Conservation (phyloP, 148 eudicot species). For the Amaranthus hypochondriacus region DNA sequence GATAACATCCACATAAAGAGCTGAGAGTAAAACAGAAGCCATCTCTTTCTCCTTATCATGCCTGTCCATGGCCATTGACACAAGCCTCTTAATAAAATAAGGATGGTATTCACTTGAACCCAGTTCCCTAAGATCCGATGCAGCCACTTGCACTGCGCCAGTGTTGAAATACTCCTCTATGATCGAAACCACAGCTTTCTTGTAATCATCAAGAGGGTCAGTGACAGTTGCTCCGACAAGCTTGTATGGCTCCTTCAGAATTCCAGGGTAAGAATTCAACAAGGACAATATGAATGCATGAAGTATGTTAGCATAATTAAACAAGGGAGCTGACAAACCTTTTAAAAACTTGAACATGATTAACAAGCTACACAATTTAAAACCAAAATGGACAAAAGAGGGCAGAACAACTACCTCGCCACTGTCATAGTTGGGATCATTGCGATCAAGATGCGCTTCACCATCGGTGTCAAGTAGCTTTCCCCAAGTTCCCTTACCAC, state of each 20-base stretch:
- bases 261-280: slow-evolving; percentile 1
- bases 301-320: neutral
- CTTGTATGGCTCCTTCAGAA: slow-evolving; percentile 79
- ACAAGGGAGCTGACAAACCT: neutral
- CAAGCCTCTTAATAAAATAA: slow-evolving; percentile 84
- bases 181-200: slow-evolving; percentile 82
- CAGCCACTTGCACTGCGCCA: slow-evolving; percentile 72
- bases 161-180: slow-evolving; percentile 86
- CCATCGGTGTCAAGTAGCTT: slow-evolving; percentile 80
- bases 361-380: neutral
- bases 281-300: neutral
- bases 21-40: slow-evolving; percentile 93
- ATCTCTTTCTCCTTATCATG: slow-evolving; percentile 98
- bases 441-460: slow-evolving; percentile 65
- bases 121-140: slow-evolving; percentile 78
- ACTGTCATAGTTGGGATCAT: slow-evolving; percentile 96
- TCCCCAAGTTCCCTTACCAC: slow-evolving; percentile 99
- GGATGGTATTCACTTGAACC: slow-evolving; percentile 85
- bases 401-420: slow-evolving; percentile 62
- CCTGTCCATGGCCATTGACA: slow-evolving; percentile 93
- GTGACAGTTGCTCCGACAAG: slow-evolving; percentile 69
- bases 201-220: slow-evolving; percentile 92
- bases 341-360: neutral
- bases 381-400: neutral
- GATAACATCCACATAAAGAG: slow-evolving; percentile 82